Percentiles rank a stretch among this genome's conserved stretches.
Conservation (phyloP, 768 basidiomycete species). For the Boletus barrowsii region DNA sequence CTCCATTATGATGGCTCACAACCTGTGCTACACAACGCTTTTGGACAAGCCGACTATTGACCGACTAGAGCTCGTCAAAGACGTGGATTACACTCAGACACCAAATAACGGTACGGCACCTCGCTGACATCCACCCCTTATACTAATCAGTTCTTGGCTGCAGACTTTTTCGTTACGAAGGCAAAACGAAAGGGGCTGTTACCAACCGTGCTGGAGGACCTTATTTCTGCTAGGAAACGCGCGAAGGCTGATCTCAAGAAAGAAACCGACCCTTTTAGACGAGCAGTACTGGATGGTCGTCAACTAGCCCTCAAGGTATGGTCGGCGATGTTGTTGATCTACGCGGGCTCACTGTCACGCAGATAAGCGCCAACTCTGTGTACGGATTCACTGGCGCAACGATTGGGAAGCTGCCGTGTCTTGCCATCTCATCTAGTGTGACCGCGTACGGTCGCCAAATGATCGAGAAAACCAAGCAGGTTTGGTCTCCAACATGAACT, state of each 20-base stretch:
- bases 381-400: conserved; percentile 99
- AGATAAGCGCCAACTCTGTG: conserved; percentile 99
- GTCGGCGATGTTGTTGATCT: not conserved
- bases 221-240: conserved; percentile 89
- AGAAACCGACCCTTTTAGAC: conserved; percentile 95
- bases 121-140: not conserved
- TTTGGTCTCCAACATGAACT: conserved; percentile 24
- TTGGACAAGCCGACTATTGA: conserved; percentile 78
- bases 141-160: not conserved
- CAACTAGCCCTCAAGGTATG: conserved; percentile 91
- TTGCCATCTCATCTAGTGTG: conserved; percentile 91
- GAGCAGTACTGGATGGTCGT: conserved; percentile 95
- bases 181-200: conserved; percentile 81
- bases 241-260: conserved; percentile 96
- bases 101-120: conserved; percentile 80
- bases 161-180: conserved; percentile 83
- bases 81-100: conserved; percentile 89
- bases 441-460: conserved; percentile 98
- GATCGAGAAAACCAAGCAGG: conserved; percentile 96
- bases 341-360: not conserved
- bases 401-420: conserved; percentile 92
- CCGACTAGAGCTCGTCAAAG: conserved; percentile 72
- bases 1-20: conserved; percentile 99
- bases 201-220: conserved; percentile 89
- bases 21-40: conserved; percentile 97